Evolutionary conservation across 2,329 filamentous ascomycete species (phyloP).

Genomic region (Berkeleyomyces basicola): DNA sequence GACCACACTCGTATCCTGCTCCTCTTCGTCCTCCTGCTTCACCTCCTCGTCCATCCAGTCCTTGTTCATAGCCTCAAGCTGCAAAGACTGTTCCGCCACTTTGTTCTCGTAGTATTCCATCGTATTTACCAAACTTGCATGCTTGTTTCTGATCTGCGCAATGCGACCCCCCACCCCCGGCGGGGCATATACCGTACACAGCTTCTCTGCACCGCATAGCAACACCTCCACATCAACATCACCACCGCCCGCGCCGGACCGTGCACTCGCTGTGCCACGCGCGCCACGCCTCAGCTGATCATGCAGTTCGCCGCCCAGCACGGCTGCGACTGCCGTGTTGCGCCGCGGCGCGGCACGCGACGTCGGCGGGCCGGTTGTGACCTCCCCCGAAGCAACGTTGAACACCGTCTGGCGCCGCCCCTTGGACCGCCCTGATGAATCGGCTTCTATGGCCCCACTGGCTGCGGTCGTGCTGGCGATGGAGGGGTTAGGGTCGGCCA

Average conservation of each 20-base stretch:
- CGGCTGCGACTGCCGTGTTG: conserved; percentile 76
- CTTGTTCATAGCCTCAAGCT: conserved; percentile 57
- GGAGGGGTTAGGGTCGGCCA: conserved; percentile 20
- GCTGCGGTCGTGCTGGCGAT: conserved; percentile 17
- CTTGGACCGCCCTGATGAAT: conserved; percentile 19
- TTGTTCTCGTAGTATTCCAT: conserved; percentile 65
- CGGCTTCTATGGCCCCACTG: conserved; percentile 23
- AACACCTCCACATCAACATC: conserved; percentile 79
- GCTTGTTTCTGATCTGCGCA: conserved; percentile 49
- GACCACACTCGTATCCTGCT: conserved; percentile 25
- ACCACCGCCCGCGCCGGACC: conserved; percentile 29
- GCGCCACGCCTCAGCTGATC: conserved; percentile 52
- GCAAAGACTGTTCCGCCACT: conserved; percentile 58
- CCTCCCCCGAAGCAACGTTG: conserved; percentile 46
- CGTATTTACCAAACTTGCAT: conserved; percentile 55
- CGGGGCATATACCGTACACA: conserved; percentile 74
- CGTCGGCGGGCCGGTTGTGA: conserved; percentile 39
- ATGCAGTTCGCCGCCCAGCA: conserved; percentile 75
- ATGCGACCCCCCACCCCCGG: conserved; percentile 67
- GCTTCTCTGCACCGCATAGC: conserved; percentile 72
- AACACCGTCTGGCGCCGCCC: conserved; percentile 46
- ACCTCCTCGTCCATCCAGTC: conserved; percentile 41
- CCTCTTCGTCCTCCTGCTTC: conserved; percentile 32
- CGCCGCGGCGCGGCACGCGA: conserved; percentile 37
- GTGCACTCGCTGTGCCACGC: conserved; percentile 19